phyloP scores from a whole-genome alignment of 2,329 filamentous ascomycete genomes.

The Sphaerulina populicola region DNA sequence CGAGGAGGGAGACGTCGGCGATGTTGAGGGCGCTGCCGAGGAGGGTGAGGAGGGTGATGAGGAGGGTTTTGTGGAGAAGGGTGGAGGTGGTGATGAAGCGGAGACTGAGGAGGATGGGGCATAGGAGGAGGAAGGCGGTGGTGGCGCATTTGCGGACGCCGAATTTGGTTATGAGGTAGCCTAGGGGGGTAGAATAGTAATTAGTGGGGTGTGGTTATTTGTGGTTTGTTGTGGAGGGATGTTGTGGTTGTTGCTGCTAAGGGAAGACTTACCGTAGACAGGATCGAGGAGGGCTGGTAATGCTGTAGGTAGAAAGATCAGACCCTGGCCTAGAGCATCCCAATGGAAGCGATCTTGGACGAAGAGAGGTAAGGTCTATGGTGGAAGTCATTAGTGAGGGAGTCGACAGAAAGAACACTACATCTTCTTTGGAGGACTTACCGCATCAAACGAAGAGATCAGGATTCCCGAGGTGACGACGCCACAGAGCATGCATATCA shows the following conservation, averaged over 20 bases:
- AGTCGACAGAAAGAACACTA: background rate
- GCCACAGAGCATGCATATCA: background rate
- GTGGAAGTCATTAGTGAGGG: background rate
- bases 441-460: background rate
- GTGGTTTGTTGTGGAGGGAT: too few relatives aligned
- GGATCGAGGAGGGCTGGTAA: background rate
- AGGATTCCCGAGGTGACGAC: background rate
- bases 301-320: background rate
- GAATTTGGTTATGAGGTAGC: background rate
- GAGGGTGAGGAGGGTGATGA: background rate
- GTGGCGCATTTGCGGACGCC: background rate
- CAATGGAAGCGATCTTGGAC: background rate
- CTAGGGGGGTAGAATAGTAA: too few relatives aligned
- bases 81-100: background rate
- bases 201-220: too few relatives aligned
- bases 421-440: background rate
- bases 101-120: background rate
- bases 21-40: background rate
- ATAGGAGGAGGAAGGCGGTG: background rate
- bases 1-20: background rate
- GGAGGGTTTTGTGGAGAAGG: background rate
- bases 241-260: too few relatives aligned
- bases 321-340: background rate
- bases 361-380: background rate
- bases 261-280: background rate